Evolutionary conservation across 495 filamentous ascomycete species (phyloP).

Genomic region (Rusavskia elegans): DNA sequence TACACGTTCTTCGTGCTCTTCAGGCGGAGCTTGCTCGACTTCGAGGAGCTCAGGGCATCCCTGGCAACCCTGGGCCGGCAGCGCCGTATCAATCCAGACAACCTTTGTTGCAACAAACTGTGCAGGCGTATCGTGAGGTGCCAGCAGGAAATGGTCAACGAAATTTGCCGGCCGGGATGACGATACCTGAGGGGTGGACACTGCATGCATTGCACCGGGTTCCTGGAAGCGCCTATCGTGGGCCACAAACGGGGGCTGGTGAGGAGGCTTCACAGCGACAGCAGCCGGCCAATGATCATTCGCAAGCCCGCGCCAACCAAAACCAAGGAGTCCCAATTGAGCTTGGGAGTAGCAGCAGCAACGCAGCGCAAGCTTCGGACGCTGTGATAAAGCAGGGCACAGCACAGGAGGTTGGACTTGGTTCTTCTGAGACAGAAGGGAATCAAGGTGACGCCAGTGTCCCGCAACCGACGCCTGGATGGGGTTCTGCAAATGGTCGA

Average conservation of each 20-base stretch:
- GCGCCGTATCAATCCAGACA: not conserved
- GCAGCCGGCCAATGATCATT: no score
- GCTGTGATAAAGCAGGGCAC: no score
- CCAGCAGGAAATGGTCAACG: conserved; percentile 52
- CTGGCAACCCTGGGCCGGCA: conserved; percentile 5
- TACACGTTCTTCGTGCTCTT: conserved; percentile 37
- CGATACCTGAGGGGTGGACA: conserved; percentile 62
- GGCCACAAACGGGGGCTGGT: no score
- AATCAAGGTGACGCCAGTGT: no score
- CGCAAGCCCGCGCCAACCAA: no score
- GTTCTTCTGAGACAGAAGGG: no score
- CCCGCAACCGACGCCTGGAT: not conserved
- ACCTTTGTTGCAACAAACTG: conserved; percentile 13
- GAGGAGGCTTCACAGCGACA: no score
- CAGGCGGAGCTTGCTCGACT: conserved; percentile 49
- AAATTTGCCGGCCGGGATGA: conserved; percentile 55
- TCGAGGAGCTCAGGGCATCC: conserved; percentile 26
- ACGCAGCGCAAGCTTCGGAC: no score
- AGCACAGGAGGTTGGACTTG: no score
- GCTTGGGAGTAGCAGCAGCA: no score
- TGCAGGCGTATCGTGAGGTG: conserved; percentile 19
- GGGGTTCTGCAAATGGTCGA: conserved; percentile 1
- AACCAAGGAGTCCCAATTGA: no score
- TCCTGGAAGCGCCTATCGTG: not conserved
- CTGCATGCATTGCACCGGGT: conserved; percentile 38